These are phyloP conservation scores for Phialocephala sp. DNA, from an alignment of 2,329 filamentous ascomycete species.

Conservation along the genomic window DNA sequence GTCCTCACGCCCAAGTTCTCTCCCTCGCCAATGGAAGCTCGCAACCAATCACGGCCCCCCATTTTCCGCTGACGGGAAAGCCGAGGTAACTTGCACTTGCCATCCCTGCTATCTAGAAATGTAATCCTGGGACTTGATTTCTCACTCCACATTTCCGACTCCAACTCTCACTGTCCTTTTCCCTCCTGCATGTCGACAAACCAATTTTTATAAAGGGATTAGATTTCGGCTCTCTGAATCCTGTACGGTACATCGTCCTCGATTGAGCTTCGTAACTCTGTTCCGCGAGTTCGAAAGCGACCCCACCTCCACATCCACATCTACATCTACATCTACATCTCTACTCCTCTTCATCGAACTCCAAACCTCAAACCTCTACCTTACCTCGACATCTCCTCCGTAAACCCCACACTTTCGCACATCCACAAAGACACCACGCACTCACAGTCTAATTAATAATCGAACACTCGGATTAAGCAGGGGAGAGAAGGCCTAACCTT, in stretches of 20 bases:
- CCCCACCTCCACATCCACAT: not conserved
- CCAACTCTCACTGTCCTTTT: not conserved
- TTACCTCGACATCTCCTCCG: too few species aligned
- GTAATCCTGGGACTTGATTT: not conserved
- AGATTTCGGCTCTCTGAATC: too few species aligned
- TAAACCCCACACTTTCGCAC: too few species aligned
- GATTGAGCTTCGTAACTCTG: too few species aligned
- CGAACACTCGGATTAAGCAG: too few species aligned
- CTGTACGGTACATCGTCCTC: too few species aligned
- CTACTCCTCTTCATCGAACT: too few species aligned
- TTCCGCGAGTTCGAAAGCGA: too few species aligned
- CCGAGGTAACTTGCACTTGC: not conserved
- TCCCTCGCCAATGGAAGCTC: not conserved
- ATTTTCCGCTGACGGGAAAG: not conserved
- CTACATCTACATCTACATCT: not conserved
- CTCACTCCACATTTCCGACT: not conserved
- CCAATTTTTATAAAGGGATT: not conserved
- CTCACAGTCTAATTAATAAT: not conserved
- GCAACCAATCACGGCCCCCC: not conserved
- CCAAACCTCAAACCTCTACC: too few species aligned
- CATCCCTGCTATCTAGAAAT: slow-evolving; percentile 2
- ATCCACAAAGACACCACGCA: not conserved
- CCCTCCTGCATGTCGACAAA: not conserved
- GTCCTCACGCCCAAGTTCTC: too few species aligned
- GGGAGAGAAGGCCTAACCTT: too few species aligned